Evolutionary conservation across 306 rosid genomes (phyloP), one percentile per base, ranked within the genome.

Genomic region (Vachellia pachyceras): DNA sequence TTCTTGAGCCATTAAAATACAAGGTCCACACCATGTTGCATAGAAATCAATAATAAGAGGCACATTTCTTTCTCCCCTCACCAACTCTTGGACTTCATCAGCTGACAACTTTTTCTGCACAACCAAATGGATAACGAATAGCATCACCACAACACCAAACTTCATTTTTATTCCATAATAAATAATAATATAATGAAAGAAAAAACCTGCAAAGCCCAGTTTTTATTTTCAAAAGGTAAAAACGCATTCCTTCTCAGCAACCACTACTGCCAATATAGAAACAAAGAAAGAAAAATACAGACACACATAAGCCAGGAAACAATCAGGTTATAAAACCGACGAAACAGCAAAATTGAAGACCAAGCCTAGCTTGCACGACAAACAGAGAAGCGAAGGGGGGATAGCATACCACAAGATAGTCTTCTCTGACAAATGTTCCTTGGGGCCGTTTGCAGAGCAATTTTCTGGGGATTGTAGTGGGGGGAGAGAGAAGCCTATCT

Each of bases 341-440:
- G 72, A 20, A 14, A 86, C 7, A 47, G 45, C 18, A 74, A 40
- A 64, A 54, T 54, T 55, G 63, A 12, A 35, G 5, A 18, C 66
- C 60, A 36, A 18, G 29, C 47, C 25, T 36, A 17, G 36, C 39
- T 55, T 57, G 29, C 35, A 23, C 7, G 14, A 3, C 4, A 3
- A 17, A 9, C 15, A 75, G 40, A 74, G 40, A 36, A 80, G 39
- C 0, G 44, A 23, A 73, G 50, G 37, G 58, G 3, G 5, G 18
- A 52, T 9, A 54, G 2, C 87, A 76, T 86, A 94, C 99, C 91
- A 95, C 99, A 67, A 93, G 97, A 86, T 95, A 93, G 81, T 91
- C 96, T 15, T 91, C 90, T 75, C 86, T 81, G 52, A 95, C 80
- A 70, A 88, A 58, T 78, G 84, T 91, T 10, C 97, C 99, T 12